Evolutionary conservation across 305 asterid genomes (phyloP).

Genomic region (Euphrasia arctica): DNA sequence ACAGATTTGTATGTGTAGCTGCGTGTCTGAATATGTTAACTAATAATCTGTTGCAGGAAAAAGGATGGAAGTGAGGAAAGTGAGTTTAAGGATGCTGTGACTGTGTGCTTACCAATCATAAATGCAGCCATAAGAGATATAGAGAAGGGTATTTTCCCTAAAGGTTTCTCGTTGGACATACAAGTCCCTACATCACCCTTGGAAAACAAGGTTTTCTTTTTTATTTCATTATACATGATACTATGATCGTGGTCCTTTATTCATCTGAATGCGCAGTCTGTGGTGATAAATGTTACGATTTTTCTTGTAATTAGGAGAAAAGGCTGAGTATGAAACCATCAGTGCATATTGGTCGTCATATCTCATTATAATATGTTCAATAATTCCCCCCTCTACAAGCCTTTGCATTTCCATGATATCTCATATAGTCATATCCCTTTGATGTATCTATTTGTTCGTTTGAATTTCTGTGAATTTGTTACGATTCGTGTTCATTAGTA

Average conservation of each 20-base stretch:
- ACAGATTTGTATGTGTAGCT: neutral
- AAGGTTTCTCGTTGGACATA: slow-evolving; percentile 57
- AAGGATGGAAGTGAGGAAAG: slow-evolving; percentile 69
- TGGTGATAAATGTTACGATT: slow-evolving; percentile 1
- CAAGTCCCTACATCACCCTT: slow-evolving; percentile 79
- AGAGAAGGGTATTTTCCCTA: slow-evolving; percentile 74
- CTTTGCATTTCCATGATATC: too few species aligned
- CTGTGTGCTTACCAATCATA: slow-evolving; percentile 72
- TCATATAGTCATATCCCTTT: neutral
- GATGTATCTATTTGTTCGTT: too few species aligned
- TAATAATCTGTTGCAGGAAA: slow-evolving; percentile 55
- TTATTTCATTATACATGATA: neutral
- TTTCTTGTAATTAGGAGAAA: neutral
- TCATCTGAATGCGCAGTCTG: slow-evolving; percentile 12
- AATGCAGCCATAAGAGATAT: slow-evolving; percentile 72
- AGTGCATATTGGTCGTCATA: neutral
- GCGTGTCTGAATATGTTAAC: slow-evolving; percentile 22
- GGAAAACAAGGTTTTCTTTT: slow-evolving; percentile 62
- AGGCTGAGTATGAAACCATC: neutral
- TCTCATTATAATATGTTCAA: neutral
- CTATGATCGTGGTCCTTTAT: neutral
- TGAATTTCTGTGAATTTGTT: too few species aligned
- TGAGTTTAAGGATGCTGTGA: slow-evolving; percentile 88
- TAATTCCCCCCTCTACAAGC: too few species aligned
- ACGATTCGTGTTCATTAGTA: too few species aligned